These are phyloP conservation scores for Fagopyrum homotropicum DNA, from an alignment of 148 eudicot species.

Conservation along the genomic window DNA sequence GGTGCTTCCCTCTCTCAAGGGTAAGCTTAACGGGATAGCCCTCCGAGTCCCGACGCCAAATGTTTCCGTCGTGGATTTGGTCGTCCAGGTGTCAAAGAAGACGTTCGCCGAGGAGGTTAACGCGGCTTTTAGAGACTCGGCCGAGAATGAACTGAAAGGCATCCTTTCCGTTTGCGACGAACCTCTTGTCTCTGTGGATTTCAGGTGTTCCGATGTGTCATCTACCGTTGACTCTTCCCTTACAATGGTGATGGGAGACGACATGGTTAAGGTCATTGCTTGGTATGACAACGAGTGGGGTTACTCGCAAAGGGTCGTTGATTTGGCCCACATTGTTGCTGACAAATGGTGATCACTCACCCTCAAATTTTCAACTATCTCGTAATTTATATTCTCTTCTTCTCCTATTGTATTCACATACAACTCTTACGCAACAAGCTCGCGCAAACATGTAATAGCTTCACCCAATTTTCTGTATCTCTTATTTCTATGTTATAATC, in stretches of 20 bases:
- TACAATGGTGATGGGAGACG: conserved; percentile 99
- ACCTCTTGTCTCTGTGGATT: conserved; percentile 92
- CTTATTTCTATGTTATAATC: neutral
- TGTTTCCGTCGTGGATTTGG: conserved; percentile 94
- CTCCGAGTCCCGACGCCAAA: conserved; percentile 98
- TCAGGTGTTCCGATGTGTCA: conserved; percentile 84
- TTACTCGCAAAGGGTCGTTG: conserved; percentile 92
- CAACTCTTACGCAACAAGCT: neutral
- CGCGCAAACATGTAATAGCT: neutral
- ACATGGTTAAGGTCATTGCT: conserved; percentile 98
- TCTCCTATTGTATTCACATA: neutral
- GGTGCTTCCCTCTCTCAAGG: conserved; percentile 83
- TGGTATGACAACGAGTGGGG: conserved; percentile 99
- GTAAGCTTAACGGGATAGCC: conserved; percentile 97
- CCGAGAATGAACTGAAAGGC: conserved; percentile 79
- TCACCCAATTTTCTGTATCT: neutral
- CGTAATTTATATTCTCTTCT: neutral
- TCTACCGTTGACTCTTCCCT: conserved; percentile 89
- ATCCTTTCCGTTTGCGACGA: conserved; percentile 86
- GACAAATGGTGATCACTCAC: conserved; percentile 52
- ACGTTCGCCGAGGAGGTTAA: conserved; percentile 96
- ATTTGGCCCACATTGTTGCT: conserved; percentile 89
- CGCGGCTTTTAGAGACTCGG: conserved; percentile 83
- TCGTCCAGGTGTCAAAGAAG: conserved; percentile 85
- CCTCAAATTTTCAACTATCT: neutral